Conservation (phyloP, 1,284 basidiomycete genomes). For the Apiotrichum gracile region DNA sequence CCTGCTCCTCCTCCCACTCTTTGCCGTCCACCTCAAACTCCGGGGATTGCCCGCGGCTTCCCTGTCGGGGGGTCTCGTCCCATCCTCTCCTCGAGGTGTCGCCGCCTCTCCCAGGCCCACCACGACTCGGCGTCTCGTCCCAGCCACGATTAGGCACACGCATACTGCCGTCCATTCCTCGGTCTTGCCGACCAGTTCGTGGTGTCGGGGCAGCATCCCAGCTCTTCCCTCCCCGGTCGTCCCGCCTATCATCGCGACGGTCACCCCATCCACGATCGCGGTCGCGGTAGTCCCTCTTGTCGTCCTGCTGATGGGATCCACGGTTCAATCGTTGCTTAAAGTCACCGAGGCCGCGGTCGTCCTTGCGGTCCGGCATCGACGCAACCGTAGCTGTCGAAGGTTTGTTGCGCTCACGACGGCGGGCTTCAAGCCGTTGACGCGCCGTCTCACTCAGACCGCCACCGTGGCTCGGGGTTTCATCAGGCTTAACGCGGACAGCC, state of each 20-base stretch:
- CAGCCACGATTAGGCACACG: constrained; percentile 82
- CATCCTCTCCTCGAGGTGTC: constrained; percentile 49
- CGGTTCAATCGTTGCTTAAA: constrained; percentile 42
- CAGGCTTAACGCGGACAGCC: constrained; percentile 65
- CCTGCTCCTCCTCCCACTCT: constrained; percentile 94
- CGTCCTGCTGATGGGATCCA: constrained; percentile 51
- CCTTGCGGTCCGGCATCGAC: constrained; percentile 17
- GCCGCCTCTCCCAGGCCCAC: constrained; percentile 40
- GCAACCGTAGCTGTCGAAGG: constrained; percentile 28
- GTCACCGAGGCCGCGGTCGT: constrained; percentile 37
- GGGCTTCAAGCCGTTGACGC: constrained; percentile 65
- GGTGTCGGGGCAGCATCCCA: constrained; percentile 57
- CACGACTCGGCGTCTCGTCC: constrained; percentile 74
- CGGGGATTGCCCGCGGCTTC: constrained; percentile 54
- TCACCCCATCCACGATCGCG: constrained; percentile 9
- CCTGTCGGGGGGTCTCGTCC: constrained; percentile 76
- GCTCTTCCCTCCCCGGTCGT: constrained; percentile 25
- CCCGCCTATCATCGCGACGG: constrained; percentile 12
- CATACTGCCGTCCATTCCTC: constrained; percentile 65
- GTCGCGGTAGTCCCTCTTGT: constrained; percentile 10
- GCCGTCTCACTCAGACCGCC: constrained; percentile 76
- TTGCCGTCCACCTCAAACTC: constrained; percentile 50
- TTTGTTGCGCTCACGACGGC: constrained; percentile 62
- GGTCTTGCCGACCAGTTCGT: constrained; percentile 55
- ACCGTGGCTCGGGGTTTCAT: constrained; percentile 90